Base-by-base conservation (phyloP, 2,329 filamentous ascomycete species). In the Colletotrichum echinochloae region DNA sequence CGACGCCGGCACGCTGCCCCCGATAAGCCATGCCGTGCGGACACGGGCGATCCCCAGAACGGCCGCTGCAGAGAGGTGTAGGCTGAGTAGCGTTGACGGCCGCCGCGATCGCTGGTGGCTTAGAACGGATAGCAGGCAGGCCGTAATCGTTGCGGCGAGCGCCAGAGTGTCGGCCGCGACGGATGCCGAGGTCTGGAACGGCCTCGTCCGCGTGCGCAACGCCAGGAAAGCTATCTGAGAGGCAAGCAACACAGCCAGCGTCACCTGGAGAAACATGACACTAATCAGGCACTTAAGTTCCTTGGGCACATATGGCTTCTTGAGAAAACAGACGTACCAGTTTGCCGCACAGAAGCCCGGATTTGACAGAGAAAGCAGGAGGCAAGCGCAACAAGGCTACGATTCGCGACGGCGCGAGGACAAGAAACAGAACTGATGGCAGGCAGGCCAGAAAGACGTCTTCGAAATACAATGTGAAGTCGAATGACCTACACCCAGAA, bases 381-480 rank as follows among this genome's bases (percentile, higher is more conserved):
- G 65, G 44, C 12, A 66, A 70, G 20, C 48, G 46, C 28, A 69
- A 20, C 6, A 74, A 35, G 7, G 60, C 16, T 0, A 62, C 35
- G 35, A 73, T 39, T 23, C 49, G 63, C 20, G 65, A 37, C 16
- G 71, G 61, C 6, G 70, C 30, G 18, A 77, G 71, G 5, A 71
- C n/a, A 5, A 78, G 54, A 20, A 78, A 72, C 1, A 74, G 48
- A 2, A 70, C 70, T 3, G 69, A 61, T 0, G 75, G 76, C 1
- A 77, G 16, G 18, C 69, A 71, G 1, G 70, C 70, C n/a, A 77
- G 73, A 23, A 78, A 62, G 23, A 77, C 60, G 28, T 78, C 76
- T 55, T 78, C 75, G 37, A 78, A 78, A 2, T 72, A 61, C 6
- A 78, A 66, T 0, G 77, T 77, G 54, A 78, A 78, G 69, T 78